Evolutionary conservation across 2,329 filamentous ascomycete species (phyloP).

Genomic region (Aspergillus persii): DNA sequence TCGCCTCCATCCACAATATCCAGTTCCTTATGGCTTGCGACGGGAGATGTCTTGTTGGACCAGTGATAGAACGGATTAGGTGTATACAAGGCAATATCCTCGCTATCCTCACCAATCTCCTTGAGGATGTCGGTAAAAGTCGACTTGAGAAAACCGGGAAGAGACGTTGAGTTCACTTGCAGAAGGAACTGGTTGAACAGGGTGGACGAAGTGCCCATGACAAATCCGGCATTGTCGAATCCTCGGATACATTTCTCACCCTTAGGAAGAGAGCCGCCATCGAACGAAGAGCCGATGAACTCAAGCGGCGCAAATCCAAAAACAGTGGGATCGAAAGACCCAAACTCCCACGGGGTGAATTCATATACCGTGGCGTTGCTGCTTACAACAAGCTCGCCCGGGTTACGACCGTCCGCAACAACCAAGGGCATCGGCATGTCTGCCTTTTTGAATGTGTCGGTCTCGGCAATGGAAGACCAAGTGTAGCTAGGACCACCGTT

Average conservation of each 20-base stretch:
- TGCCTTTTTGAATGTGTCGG: slow-evolving; percentile 58
- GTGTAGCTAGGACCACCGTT: slow-evolving; percentile 74
- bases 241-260: slow-evolving; percentile 67
- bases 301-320: slow-evolving; percentile 67
- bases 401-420: slow-evolving; percentile 63
- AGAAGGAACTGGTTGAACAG: slow-evolving; percentile 80
- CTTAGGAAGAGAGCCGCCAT: slow-evolving; percentile 56
- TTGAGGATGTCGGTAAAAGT: slow-evolving; percentile 55
- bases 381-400: slow-evolving; percentile 59
- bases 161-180: slow-evolving; percentile 54
- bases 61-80: slow-evolving; percentile 73
- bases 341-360: slow-evolving; percentile 75
- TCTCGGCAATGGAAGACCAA: slow-evolving; percentile 70
- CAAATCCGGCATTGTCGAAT: slow-evolving; percentile 75
- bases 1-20: slow-evolving; percentile 73
- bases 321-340: slow-evolving; percentile 68
- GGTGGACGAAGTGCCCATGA: slow-evolving; percentile 80
- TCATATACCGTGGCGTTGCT: slow-evolving; percentile 72
- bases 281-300: slow-evolving; percentile 71
- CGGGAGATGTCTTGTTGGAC: slow-evolving; percentile 58
- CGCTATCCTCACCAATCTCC: slow-evolving; percentile 55
- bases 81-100: slow-evolving; percentile 70
- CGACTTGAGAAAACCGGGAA: slow-evolving; percentile 51
- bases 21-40: slow-evolving; percentile 53
- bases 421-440: slow-evolving; percentile 69